These are phyloP conservation scores for Sporisorium reilianum DNA, from an alignment of 1,284 basidiomycete species.

Conservation along the genomic window DNA sequence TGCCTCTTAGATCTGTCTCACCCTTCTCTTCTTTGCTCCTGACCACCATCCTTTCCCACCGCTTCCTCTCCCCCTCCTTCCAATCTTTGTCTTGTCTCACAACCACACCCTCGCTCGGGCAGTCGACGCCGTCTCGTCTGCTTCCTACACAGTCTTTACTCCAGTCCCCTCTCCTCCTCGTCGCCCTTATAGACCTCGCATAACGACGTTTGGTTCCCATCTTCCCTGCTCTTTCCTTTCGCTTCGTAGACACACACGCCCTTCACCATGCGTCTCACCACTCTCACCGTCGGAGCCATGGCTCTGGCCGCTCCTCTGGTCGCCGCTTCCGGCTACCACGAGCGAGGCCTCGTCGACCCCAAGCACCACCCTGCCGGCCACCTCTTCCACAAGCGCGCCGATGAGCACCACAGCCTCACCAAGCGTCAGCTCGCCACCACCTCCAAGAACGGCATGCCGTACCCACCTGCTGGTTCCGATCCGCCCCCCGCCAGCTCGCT, in stretches of 20 bases:
- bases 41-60: not conserved
- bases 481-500: constrained; percentile 52
- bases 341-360: constrained; percentile 44
- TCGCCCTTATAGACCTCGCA: constrained; percentile 13
- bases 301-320: constrained; percentile 45
- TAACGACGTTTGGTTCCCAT: not conserved
- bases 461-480: constrained; percentile 51
- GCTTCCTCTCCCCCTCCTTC: not conserved
- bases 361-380: constrained; percentile 46
- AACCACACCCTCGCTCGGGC: constrained; percentile 2
- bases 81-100: not conserved
- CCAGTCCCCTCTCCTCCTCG: not conserved
- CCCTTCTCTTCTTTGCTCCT: not conserved
- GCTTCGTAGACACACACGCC: not conserved
- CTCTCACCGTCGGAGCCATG: constrained; percentile 41
- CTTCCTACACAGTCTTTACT: constrained; percentile 44
- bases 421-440: constrained; percentile 47
- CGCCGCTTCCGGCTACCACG: constrained; percentile 26
- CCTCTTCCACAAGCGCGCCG: constrained; percentile 46
- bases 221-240: not conserved
- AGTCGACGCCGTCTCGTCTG: constrained; percentile 21
- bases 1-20: not conserved
- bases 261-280: constrained; percentile 41
- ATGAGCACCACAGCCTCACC: constrained; percentile 37
- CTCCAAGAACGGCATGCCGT: constrained; percentile 57